Evolutionary conservation across 345 rosid species (phyloP).

Genomic region (Litchi chinensis): DNA sequence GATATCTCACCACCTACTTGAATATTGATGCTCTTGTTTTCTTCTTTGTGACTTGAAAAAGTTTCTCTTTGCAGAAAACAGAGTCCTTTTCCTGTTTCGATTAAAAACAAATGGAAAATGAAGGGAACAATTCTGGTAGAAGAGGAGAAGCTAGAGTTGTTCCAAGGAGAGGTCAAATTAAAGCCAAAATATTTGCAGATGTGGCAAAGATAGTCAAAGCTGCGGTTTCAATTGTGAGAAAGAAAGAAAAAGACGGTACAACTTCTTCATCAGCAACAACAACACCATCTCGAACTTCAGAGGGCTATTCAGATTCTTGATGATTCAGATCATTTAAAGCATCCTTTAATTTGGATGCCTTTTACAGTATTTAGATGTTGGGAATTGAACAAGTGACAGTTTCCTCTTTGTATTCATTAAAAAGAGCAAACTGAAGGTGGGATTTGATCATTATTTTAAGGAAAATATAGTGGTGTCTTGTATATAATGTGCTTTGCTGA

Average conservation of each 20-base stretch:
- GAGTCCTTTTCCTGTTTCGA: too few species aligned
- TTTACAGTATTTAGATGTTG: background rate
- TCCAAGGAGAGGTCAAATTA: constrained; percentile 38
- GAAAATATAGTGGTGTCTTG: background rate
- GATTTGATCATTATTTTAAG: background rate
- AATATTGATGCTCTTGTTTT: too few species aligned
- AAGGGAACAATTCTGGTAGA: background rate
- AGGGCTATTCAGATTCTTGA: constrained; percentile 16
- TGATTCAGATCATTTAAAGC: background rate
- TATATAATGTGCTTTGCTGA: background rate
- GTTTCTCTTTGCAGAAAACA: too few species aligned
- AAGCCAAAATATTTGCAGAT: constrained; percentile 15
- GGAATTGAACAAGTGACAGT: background rate
- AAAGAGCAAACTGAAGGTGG: background rate
- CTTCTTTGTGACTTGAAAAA: too few species aligned
- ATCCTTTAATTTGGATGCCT: background rate
- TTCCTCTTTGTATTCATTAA: too few species aligned
- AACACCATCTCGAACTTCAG: constrained; percentile 5
- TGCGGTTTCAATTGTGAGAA: background rate
- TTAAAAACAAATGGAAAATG: background rate
- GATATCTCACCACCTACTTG: background rate
- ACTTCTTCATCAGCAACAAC: background rate
- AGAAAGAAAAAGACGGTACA: background rate
- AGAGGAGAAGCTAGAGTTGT: constrained; percentile 25
- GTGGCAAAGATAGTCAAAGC: constrained; percentile 6